Base-by-base conservation (phyloP, 176 grass and related monocot species). In the Oryza nivara region DNA sequence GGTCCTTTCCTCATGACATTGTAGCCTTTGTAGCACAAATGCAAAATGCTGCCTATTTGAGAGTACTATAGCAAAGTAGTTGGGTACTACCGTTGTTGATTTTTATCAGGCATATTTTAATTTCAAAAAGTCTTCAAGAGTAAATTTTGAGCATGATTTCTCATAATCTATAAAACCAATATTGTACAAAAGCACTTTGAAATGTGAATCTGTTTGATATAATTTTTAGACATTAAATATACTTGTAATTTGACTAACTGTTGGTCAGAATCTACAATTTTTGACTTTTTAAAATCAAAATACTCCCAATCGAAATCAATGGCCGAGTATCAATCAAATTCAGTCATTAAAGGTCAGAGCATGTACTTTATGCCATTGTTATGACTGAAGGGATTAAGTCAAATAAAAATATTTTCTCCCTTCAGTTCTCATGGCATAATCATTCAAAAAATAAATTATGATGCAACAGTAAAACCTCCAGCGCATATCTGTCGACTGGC, bases 1-100 rank as follows among this genome's bases (percentile, higher is more conserved):
- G 26, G 16, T 75, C 56, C 10, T 80, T 68, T 54, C 30, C 71
- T 44, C 71, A 74, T 1, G 17, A 35, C 9, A 84, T 23, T 16
- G 17, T 54, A 79, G 22, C 17, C 13, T 79, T 34, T 11, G 12
- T 56, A 79, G 16, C 45, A 73, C 45, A 6, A 61, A 61, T 63
- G 9, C 7, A 61, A 9, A 20, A 34, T 26, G 68, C 40, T 80
- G 22, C 22, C 5, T 67, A 11, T 40, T 67, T 45, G 20, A 79
- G 25, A 28, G 11, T 75, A 74, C 26, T 68, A 68, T 75, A 28
- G 25, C 69, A 84, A 80, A 73, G 74, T n/a, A 81, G 12, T 76
- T 85, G 3, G 25, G 19, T 80, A 85, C 54, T 58, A 15, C 19
- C 19, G 1, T 17, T 4, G 54, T n/a, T 58, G 5, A 19, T 58